Conservation (phyloP, 106 monocot genomes). For the Allium fistulosum region DNA sequence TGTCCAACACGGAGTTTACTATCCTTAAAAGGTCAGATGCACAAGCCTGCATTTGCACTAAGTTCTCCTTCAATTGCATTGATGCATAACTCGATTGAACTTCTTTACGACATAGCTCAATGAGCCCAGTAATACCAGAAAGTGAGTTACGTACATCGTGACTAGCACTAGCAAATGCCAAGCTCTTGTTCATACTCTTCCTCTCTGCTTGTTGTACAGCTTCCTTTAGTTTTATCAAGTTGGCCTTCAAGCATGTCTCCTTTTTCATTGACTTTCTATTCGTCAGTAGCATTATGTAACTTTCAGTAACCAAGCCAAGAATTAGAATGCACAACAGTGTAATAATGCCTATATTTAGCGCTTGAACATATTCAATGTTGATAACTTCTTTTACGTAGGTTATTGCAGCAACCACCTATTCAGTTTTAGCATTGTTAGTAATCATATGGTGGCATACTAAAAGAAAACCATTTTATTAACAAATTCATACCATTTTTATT, state of each 20-base stretch:
- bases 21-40: conserved; percentile 68
- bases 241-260: conserved; percentile 22
- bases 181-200: conserved; percentile 92
- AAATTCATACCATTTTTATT: too few relatives aligned
- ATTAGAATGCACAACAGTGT: conserved; percentile 17
- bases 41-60: conserved; percentile 55
- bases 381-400: too few relatives aligned
- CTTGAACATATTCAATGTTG: background rate
- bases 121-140: conserved; percentile 47
- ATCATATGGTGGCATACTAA: too few relatives aligned
- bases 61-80: conserved; percentile 38
- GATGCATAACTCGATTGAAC: background rate
- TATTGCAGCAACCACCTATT: too few relatives aligned
- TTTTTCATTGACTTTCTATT: conserved; percentile 15
- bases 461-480: too few relatives aligned
- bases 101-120: conserved; percentile 37
- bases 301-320: conserved; percentile 13
- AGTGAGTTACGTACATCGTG: conserved; percentile 77
- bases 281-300: conserved; percentile 10
- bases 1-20: conserved; percentile 83
- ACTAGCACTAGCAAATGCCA: conserved; percentile 73
- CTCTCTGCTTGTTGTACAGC: conserved; percentile 80
- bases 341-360: conserved; percentile 8
- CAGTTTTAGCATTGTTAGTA: too few relatives aligned
- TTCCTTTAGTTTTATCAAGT: conserved; percentile 66